These are phyloP conservation scores for Solanum pennellii DNA, from an alignment of 257 asterid species.

Conservation along the genomic window DNA sequence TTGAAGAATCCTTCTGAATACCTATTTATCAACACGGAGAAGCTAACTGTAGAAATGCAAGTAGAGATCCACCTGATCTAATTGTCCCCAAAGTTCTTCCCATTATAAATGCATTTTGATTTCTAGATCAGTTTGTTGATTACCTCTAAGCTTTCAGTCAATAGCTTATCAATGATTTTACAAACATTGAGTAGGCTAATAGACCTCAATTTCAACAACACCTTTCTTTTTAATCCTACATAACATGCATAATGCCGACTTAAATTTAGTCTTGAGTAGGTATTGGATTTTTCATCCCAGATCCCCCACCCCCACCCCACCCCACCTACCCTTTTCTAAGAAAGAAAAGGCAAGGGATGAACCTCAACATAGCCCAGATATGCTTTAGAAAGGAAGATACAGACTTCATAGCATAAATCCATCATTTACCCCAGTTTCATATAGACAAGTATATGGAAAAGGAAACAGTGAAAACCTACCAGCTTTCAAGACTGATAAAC, in stretches of 20 bases:
- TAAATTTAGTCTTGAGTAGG: neutral
- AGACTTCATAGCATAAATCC: neutral
- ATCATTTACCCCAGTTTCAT: neutral
- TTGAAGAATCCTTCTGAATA: neutral
- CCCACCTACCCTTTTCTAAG: neutral
- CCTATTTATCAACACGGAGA: neutral
- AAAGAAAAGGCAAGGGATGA: neutral
- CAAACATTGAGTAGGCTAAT: neutral
- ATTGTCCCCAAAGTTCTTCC: neutral
- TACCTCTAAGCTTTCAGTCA: neutral
- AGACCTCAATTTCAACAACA: neutral
- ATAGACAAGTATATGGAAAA: neutral
- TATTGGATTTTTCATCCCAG: neutral
- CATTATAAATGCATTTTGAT: neutral
- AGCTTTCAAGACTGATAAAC: constrained; percentile 46
- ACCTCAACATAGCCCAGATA: neutral
- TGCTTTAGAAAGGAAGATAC: neutral
- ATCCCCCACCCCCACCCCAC: neutral
- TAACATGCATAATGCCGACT: neutral
- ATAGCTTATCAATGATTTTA: neutral
- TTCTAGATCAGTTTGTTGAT: neutral
- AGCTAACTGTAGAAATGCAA: neutral
- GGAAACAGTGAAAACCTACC: constrained; percentile 11
- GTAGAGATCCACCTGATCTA: neutral
- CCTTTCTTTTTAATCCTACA: neutral